phyloP scores from a whole-genome alignment of 1,284 basidiomycete species.

The Stygiomarasmius scandens region DNA sequence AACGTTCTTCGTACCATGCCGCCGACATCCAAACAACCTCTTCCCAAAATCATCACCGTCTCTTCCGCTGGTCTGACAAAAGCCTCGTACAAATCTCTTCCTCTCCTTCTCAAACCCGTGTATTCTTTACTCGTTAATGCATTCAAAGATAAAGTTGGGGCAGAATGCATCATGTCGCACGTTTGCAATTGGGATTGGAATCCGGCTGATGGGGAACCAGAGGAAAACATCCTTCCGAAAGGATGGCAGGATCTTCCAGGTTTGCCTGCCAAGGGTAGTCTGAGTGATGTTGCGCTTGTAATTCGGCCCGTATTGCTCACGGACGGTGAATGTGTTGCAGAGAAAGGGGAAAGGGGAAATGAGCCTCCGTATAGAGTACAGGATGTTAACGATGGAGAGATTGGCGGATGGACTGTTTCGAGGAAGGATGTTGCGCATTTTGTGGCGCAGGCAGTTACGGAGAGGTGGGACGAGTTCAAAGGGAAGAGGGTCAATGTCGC shows the following conservation, averaged over 20 bases:
- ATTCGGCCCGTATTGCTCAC: slow-evolving; percentile 60
- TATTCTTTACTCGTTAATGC: slow-evolving; percentile 40
- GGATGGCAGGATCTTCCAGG: slow-evolving; percentile 43
- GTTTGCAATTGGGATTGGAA: slow-evolving; percentile 45
- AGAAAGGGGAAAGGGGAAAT: slow-evolving; percentile 29
- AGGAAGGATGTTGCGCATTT: slow-evolving; percentile 69
- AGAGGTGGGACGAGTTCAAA: slow-evolving; percentile 54
- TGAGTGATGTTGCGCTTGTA: slow-evolving; percentile 46
- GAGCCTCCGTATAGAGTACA: slow-evolving; percentile 34
- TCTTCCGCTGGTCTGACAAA: slow-evolving; percentile 55
- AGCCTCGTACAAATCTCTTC: slow-evolving; percentile 46
- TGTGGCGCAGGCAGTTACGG: slow-evolving; percentile 50
- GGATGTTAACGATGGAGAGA: slow-evolving; percentile 32
- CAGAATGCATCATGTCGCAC: slow-evolving; percentile 42
- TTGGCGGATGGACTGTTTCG: slow-evolving; percentile 56
- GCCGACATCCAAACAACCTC: slow-evolving; percentile 21
- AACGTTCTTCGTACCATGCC: slow-evolving; percentile 53
- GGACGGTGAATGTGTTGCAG: slow-evolving; percentile 54
- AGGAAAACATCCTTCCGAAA: slow-evolving; percentile 38
- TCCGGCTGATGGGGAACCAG: slow-evolving; percentile 34
- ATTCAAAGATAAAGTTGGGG: slow-evolving; percentile 50
- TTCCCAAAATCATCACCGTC: slow-evolving; percentile 53
- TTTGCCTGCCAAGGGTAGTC: slow-evolving; percentile 42
- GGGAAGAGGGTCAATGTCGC: slow-evolving; percentile 48
- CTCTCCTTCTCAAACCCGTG: slow-evolving; percentile 45